A percentile compares a stretch with the other conserved stretches of the same genome.
phyloP scores from a whole-genome alignment of 2,329 filamentous ascomycete genomes.

The Pseudopyricularia cyperi region DNA sequence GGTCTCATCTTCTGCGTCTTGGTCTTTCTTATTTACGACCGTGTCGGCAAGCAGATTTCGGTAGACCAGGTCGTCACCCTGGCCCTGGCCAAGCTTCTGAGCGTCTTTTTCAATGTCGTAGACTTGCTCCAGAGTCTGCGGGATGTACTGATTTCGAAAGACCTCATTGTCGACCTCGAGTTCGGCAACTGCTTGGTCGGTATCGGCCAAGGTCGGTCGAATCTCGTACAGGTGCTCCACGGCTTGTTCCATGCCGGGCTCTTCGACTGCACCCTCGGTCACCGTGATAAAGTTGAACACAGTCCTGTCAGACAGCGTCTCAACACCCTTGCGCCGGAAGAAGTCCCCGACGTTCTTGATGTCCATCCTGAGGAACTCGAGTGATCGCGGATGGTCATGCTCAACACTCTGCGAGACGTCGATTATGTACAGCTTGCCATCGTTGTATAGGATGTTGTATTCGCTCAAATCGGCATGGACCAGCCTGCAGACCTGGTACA shows the following conservation, averaged over 20 bases:
- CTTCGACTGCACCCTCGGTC: conserved; percentile 43
- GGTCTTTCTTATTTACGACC: conserved; percentile 28
- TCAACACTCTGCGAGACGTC: conserved; percentile 97
- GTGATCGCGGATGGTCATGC: conserved; percentile 82
- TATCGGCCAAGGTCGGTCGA: conserved; percentile 27
- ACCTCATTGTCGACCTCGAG: conserved; percentile 78
- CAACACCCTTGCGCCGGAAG: conserved; percentile 75
- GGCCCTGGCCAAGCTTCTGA: conserved; percentile 59
- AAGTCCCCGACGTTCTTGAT: conserved; percentile 95
- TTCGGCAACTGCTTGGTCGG: conserved; percentile 28
- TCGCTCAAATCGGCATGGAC: conserved; percentile 96
- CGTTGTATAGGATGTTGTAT: conserved; percentile 92
- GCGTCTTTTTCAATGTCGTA: conserved; percentile 92
- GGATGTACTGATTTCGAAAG: conserved; percentile 92
- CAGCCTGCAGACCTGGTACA: conserved; percentile 85
- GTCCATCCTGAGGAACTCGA: conserved; percentile 95
- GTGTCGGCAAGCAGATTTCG: conserved; percentile 68
- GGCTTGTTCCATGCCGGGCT: conserved; percentile 33
- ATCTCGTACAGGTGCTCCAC: conserved; percentile 56
- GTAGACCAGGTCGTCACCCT: conserved; percentile 71
- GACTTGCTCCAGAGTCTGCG: conserved; percentile 88
- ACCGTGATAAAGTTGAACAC: conserved; percentile 74
- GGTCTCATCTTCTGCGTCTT: conserved; percentile 22
- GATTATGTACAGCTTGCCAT: conserved; percentile 76
- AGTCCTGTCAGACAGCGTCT: conserved; percentile 64